Base-by-base conservation (phyloP, 2,329 filamentous ascomycete species). In the Aspergillus bombycis region DNA sequence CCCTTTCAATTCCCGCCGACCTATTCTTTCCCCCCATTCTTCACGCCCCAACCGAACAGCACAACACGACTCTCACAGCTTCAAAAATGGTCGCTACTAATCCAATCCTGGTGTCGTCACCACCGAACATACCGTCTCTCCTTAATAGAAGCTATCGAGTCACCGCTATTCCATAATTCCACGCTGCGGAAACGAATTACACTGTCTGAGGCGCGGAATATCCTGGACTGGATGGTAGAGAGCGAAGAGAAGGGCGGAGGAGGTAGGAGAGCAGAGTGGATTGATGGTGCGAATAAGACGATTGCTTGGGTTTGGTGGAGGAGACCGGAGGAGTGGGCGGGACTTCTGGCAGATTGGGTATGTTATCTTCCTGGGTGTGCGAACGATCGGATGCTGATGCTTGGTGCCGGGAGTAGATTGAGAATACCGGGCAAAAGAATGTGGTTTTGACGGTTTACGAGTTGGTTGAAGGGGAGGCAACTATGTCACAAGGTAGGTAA, bases 401-500 rank as follows among this genome's bases (percentile, higher is more conserved):
- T 19, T 34, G 46, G 38, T 41, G 38, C 9, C 38, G 38, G 7
- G 21, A 60, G 32, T 66, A 82, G 79, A 78, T 93, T 53, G 94
- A 98, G 34, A 88, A 88, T 65, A 97, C 93, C 65, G 95, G 88
- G 4, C 94, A 97, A 83, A 94, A 91, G 82, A 92, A 92, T 28
- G 88, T 86, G 14, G 94, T 99, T 61, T 79, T 99, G 74, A 99
- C 95, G 62, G 83, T 99, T 28, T 98, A 97, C 78, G 95, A 99
- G 81, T 81, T 99, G 72, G 85, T 88, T 2, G 89, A 97, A 77
- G 92, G 94, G n/a, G 94, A 98, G 73, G 90, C 85, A 34, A 93
- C 91, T 2, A 79, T 83, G 62, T 88, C 86, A 2, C 87, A 89
- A 69, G 89, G 89, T 91, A 75, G 70, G 83, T 62, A 57, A 3